phyloP scores from a whole-genome alignment of 108 stramenopile species.

The Conticribra guillardii region DNA sequence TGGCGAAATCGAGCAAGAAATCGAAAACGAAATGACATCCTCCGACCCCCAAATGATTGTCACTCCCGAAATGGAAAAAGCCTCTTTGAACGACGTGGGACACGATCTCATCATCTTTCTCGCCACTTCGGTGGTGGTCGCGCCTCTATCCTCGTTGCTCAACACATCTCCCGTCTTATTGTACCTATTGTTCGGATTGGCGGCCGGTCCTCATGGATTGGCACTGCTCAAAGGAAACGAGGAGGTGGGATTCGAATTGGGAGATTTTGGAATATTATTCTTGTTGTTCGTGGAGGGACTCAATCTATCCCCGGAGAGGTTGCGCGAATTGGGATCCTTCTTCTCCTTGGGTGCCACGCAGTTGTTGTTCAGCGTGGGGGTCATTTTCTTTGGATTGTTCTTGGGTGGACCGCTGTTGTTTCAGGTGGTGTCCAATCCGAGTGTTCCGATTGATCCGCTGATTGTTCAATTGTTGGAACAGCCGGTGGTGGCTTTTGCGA shows the following conservation, averaged over 20 bases:
- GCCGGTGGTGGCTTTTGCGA: conserved; percentile 70
- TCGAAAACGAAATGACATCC: conserved; percentile 9
- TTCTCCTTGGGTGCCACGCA: conserved; percentile 66
- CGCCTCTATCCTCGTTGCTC: conserved; percentile 56
- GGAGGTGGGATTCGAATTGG: conserved; percentile 64
- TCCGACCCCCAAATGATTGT: background rate
- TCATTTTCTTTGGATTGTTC: conserved; percentile 64
- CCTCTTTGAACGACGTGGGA: conserved; percentile 48
- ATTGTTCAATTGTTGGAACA: conserved; percentile 62
- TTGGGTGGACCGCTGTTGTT: conserved; percentile 64
- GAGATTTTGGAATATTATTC: conserved; percentile 85
- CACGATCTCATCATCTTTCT: conserved; percentile 74
- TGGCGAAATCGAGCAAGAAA: conserved; percentile 30
- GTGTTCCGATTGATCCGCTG: conserved; percentile 61
- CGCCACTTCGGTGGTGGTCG: conserved; percentile 56
- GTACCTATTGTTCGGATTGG: conserved; percentile 61
- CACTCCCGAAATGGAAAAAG: conserved; percentile 48
- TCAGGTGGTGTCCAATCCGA: conserved; percentile 56
- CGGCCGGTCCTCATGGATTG: conserved; percentile 68
- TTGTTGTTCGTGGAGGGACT: conserved; percentile 76
- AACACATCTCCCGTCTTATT: conserved; percentile 62
- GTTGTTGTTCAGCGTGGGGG: conserved; percentile 57
- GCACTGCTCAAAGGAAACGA: conserved; percentile 51
- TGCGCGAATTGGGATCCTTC: conserved; percentile 62
- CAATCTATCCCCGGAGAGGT: conserved; percentile 58